These are phyloP conservation scores for Kurtzmaniella cleridarum DNA, from an alignment of 805 yeast species.

Conservation along the genomic window DNA sequence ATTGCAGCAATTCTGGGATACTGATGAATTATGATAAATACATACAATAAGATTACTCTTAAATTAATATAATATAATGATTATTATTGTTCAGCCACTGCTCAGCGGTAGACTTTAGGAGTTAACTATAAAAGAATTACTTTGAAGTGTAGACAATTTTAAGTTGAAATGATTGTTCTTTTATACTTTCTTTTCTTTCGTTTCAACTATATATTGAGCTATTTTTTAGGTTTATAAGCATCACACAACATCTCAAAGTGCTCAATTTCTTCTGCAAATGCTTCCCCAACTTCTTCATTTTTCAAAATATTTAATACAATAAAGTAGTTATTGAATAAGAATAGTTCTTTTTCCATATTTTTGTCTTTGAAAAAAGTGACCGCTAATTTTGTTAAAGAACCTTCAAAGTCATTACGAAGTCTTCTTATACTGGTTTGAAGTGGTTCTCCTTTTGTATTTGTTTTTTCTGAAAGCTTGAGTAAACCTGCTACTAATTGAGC, in stretches of 20 bases:
- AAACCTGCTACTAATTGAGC: slow-evolving; percentile 69
- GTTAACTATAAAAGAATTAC: background rate
- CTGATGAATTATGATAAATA: too few relatives aligned
- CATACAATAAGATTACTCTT: too few relatives aligned
- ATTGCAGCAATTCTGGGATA: background rate
- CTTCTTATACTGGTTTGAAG: slow-evolving; percentile 63
- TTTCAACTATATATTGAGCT: background rate
- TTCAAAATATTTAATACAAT: slow-evolving; percentile 53
- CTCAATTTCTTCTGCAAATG: slow-evolving; percentile 30
- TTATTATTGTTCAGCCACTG: too few relatives aligned
- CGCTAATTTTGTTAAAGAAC: slow-evolving; percentile 61
- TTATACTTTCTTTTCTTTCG: background rate
- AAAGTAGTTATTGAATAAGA: slow-evolving; percentile 68
- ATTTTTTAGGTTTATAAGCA: slow-evolving; percentile 23
- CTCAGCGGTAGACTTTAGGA: too few relatives aligned
- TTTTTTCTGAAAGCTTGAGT: slow-evolving; percentile 41
- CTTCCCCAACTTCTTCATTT: slow-evolving; percentile 26
- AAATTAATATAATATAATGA: too few relatives aligned
- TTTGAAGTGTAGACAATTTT: too few relatives aligned
- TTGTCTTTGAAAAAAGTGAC: slow-evolving; percentile 30
- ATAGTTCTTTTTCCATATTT: slow-evolving; percentile 54
- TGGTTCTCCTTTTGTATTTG: slow-evolving; percentile 51
- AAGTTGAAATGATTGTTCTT: background rate
- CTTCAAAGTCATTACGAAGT: slow-evolving; percentile 75
- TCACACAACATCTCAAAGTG: slow-evolving; percentile 37